A percentile compares a stretch with the other conserved stretches of the same genome.
These are phyloP conservation scores for Xylaria hypoxylon DNA, from an alignment of 2,329 filamentous ascomycete species.

Conservation along the genomic window DNA sequence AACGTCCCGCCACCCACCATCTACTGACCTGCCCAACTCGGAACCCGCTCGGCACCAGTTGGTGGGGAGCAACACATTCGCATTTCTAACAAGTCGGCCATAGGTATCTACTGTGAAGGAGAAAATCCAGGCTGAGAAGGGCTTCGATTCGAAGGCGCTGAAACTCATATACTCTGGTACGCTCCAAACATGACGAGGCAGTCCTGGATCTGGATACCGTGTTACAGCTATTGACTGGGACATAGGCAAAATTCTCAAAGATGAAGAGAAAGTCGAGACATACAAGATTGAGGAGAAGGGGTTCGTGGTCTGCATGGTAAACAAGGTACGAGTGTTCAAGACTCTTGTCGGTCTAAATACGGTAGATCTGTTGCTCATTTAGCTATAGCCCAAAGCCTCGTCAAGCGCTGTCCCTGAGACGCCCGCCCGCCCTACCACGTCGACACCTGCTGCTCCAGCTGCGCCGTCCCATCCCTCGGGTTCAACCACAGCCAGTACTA, in stretches of 20 bases:
- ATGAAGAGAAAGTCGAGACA: conserved; percentile 94
- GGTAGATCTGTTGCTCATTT: conserved; percentile 21
- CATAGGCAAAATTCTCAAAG: conserved; percentile 95
- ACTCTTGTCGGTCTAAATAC: not conserved
- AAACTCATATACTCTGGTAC: conserved; percentile 98
- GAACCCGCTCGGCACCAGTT: conserved; percentile 2
- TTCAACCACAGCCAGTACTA: conserved; percentile 58
- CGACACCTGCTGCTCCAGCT: conserved; percentile 63
- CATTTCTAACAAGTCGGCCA: conserved; percentile 41
- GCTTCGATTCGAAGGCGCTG: conserved; percentile 89
- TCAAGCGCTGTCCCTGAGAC: conserved; percentile 72
- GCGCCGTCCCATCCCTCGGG: conserved; percentile 58
- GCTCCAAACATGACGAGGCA: conserved; percentile 45
- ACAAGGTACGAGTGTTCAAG: conserved; percentile 76
- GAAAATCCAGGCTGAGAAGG: conserved; percentile 91
- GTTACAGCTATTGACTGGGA: conserved; percentile 44
- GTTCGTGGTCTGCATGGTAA: conserved; percentile 98
- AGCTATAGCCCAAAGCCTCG: conserved; percentile 77
- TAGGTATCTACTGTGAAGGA: conserved; percentile 92
- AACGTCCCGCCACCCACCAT: conserved; percentile 18
- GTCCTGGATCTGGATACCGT: not conserved
- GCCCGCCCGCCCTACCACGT: conserved; percentile 65
- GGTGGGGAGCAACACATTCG: conserved; percentile 5
- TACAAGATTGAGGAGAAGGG: conserved; percentile 99
- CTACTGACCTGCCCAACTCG: conserved; percentile 22